Base-by-base conservation (phyloP, 139 green algal genomes). In the Volvox reticuliferus region DNA sequence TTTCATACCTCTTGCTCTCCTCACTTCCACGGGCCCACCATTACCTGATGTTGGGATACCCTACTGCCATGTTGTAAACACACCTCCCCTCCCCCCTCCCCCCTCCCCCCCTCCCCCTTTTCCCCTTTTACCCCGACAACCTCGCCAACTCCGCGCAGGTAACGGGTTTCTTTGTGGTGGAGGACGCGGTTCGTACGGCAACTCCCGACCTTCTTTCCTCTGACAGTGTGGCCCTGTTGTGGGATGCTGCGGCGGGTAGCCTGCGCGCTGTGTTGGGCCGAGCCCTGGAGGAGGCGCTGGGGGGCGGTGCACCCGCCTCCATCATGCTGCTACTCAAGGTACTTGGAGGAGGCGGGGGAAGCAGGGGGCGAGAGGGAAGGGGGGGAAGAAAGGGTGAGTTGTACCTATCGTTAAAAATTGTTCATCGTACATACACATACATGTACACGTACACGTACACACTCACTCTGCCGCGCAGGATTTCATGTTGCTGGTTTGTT, bases 141-240 rank as follows among this genome's bases (percentile, higher is more conserved):
- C 44, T 14, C 44, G 44, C n/a, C n/a, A n/a, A n/a, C n/a, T n/a
- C 44, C 44, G 44, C 44, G 44, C 9, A 97, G 95, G 88, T 97
- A 12, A 87, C 92, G 28, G 96, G 96, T 2, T 98, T 97, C 91
- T 98, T 98, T 86, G 84, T 98, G 63, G 91, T 98, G 28, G 96
- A 98, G 91, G 94, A 96, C 16, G 92, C 92, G 14, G 95, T 98
- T 68, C 78, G 91, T 88, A 85, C 91, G 22, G 91, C 93, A 55
- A 73, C 92, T 14, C 89, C 93, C 55, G 90, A 86, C 55, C 80
- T 95, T 79, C 80, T 95, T 30, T 16, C 75, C 26, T 21, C 86
- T 3, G 82, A 88, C 37, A 84, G 95, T n/a, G 63, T 61, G 13
- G 28, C 62, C n/a, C 36, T 91, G 65, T 90, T 94, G 68, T 97